Evolutionary conservation across 257 asterid species (phyloP), one percentile per base, ranked within the genome.

Genomic region (Scutellaria galericulata): DNA sequence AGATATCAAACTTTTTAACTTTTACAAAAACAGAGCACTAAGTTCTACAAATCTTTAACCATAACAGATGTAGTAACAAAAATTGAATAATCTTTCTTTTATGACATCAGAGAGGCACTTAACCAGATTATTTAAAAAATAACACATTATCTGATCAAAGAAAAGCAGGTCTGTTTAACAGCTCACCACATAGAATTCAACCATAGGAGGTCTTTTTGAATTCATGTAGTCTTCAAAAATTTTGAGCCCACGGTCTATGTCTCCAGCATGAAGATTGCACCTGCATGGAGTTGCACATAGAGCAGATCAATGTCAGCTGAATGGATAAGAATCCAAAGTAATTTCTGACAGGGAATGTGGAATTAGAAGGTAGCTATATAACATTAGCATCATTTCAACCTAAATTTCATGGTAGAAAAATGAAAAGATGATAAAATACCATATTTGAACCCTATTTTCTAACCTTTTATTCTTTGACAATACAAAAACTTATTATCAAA

Each of bases 241-340:
- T 67, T 81, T 87, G 56, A 67, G 77, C 72, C 93, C 97, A 45
- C 90, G 93, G 64, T 95, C 98, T 53, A 90, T 45, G 71, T 90
- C 82, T 40, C 95, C 97, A 65, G 88, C 74, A 83, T 84, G 81
- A 74, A 90, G 91, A 85, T 83, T 86, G 82, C 98, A 90, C 86
- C 99, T 95, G 85, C 72, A 78, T 10, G 62, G 69, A 66, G 71
- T 50, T 46, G 45, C 27, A 18, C 39, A 58, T 72, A 24, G 48
- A 65, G 57, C 41, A 58, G 54, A 54, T 56, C 18, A 55, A 62
- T 40, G 37, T 61, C 66, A 45, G 75, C 8, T 4, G 42, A 70
- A 70, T 24, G 12, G 64, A 14, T 41, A 63, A 71, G 56, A 77
- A 71, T 47, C 66, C 48, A 7, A 64, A 55, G 54, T 13, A 65